These are phyloP conservation scores for Spathaspora sp. DNA, from an alignment of 1,139 yeast genomes.

Conservation along the genomic window DNA sequence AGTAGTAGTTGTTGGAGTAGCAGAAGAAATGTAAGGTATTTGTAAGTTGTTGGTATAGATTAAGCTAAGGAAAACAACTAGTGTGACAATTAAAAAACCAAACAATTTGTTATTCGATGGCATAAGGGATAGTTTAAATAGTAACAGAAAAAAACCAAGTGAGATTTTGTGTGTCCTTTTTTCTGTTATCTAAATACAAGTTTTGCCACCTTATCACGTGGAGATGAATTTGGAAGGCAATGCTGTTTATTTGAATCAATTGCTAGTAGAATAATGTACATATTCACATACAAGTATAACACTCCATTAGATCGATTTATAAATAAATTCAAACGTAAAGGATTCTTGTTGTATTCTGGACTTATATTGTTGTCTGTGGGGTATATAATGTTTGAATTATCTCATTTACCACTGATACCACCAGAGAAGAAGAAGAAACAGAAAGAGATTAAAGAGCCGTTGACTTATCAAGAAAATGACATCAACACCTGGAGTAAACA, in stretches of 20 bases:
- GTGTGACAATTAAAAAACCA: slow-evolving; percentile 5
- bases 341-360: slow-evolving; percentile 37
- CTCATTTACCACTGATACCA: slow-evolving; percentile 26
- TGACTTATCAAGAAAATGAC: not conserved
- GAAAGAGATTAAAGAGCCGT: not conserved
- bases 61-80: slow-evolving; percentile 6
- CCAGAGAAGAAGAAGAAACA: slow-evolving; percentile 3
- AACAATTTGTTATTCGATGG: slow-evolving; percentile 3
- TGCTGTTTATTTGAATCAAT: too few species aligned
- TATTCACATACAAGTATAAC: slow-evolving; percentile 8
- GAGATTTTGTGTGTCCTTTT: not conserved
- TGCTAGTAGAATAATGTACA: slow-evolving; percentile 1
- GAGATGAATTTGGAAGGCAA: too few species aligned
- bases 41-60: slow-evolving; percentile 1
- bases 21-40: not conserved
- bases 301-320: slow-evolving; percentile 27
- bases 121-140: slow-evolving; percentile 1
- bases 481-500: slow-evolving; percentile 19
- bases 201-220: too few species aligned
- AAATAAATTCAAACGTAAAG: slow-evolving; percentile 29
- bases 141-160: not conserved
- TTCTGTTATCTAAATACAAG: too few species aligned
- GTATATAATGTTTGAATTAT: slow-evolving; percentile 34
- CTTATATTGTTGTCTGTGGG: slow-evolving; percentile 32
- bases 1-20: not conserved